These are phyloP conservation scores for Dictyostelium capitatum DNA, from an alignment of 78 protist genomes.

Conservation along the genomic window DNA sequence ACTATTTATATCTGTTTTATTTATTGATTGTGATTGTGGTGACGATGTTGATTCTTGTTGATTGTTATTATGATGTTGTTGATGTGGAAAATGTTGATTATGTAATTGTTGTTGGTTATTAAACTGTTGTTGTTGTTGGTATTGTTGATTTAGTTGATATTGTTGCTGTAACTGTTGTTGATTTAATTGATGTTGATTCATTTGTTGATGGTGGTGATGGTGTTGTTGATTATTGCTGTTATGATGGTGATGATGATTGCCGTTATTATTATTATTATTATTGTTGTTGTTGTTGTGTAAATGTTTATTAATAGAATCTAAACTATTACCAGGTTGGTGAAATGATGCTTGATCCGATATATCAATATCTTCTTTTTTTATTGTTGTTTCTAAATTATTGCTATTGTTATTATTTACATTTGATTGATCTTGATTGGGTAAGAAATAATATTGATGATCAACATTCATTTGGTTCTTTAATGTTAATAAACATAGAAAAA, in stretches of 20 bases:
- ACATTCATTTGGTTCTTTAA: constrained; percentile 46
- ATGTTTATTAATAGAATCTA: neutral
- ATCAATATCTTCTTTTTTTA: constrained; percentile 34
- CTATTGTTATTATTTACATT: neutral
- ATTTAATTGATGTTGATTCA: neutral
- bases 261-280: neutral
- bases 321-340: neutral
- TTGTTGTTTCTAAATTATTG: neutral
- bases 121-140: neutral
- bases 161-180: neutral
- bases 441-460: constrained; percentile 29
- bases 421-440: neutral
- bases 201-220: neutral
- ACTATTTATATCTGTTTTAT: neutral
- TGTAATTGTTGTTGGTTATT: neutral
- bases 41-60: neutral
- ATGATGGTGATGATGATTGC: neutral
- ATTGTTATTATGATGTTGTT: neutral
- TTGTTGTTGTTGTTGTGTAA: neutral
- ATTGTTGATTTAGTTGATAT: neutral
- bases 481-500: neutral
- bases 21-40: neutral
- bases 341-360: neutral
- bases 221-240: neutral
- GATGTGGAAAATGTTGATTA: neutral